These are phyloP conservation scores for Spiraea crenata DNA, from an alignment of 331 rosid species.

Conservation along the genomic window DNA sequence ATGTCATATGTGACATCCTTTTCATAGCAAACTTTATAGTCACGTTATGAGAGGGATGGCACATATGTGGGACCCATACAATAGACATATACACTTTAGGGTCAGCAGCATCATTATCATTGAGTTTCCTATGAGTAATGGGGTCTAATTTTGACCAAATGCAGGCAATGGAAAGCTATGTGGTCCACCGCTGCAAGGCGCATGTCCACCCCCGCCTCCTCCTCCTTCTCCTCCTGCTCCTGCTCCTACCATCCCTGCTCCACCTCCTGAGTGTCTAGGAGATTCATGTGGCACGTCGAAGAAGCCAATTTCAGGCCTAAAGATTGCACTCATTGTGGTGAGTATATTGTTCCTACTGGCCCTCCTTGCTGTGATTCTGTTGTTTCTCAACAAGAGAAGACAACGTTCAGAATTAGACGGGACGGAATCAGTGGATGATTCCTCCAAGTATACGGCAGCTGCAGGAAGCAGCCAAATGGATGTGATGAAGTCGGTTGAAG, in stretches of 20 bases:
- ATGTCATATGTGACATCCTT: no score
- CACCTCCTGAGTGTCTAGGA: background rate
- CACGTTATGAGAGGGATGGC: no score
- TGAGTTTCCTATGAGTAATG: background rate
- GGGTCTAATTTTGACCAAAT: background rate
- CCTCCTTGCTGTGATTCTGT: slow-evolving; percentile 32
- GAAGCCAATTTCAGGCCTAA: slow-evolving; percentile 22
- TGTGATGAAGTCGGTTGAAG: slow-evolving; percentile 1
- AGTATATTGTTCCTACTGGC: slow-evolving; percentile 29
- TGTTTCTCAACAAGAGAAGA: slow-evolving; percentile 31
- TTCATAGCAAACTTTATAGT: no score
- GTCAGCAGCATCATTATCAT: background rate
- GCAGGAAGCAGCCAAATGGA: background rate
- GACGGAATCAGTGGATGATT: slow-evolving; percentile 18
- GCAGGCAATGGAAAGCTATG: slow-evolving; percentile 16
- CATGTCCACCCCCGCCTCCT: background rate
- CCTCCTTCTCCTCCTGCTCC: slow-evolving; percentile 4
- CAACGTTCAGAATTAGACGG: background rate
- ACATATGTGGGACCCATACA: no score
- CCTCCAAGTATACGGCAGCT: slow-evolving; percentile 13
- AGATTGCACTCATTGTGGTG: slow-evolving; percentile 30
- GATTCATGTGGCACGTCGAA: background rate
- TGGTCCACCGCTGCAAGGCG: background rate
- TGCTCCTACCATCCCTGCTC: slow-evolving; percentile 17
- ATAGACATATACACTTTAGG: no score